Conservation (phyloP, 768 basidiomycete genomes). For the Inosperma sp. region DNA sequence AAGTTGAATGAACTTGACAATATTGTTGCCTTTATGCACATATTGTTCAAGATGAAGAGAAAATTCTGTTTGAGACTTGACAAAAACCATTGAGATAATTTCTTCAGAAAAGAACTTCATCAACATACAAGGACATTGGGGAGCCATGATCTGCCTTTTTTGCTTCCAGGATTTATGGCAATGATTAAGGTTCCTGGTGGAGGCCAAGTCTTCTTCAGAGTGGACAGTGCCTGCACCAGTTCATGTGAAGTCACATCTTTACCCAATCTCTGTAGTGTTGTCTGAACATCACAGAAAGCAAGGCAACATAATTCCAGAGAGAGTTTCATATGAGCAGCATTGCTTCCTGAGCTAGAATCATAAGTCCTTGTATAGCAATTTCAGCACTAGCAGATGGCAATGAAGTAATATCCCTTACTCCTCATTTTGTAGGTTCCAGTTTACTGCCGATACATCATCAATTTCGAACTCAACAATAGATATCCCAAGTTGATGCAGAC, state of each 20-base stretch:
- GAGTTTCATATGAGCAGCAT: slow-evolving; percentile 19
- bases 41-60: slow-evolving; percentile 32
- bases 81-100: neutral
- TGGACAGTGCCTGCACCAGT: slow-evolving; percentile 22
- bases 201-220: slow-evolving; percentile 40
- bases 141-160: slow-evolving; percentile 37
- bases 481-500: slow-evolving; percentile 29
- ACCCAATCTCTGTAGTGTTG: slow-evolving; percentile 17
- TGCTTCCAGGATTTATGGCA: slow-evolving; percentile 38
- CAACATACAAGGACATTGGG: slow-evolving; percentile 40
- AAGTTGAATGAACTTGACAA: slow-evolving; percentile 48
- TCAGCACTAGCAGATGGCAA: neutral
- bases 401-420: slow-evolving; percentile 12
- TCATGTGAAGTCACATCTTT: slow-evolving; percentile 20
- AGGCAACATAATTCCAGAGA: slow-evolving; percentile 35
- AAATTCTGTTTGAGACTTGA: neutral
- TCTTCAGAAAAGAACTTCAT: neutral
- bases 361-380: neutral
- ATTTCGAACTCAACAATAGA: slow-evolving; percentile 36
- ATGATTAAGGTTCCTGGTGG: slow-evolving; percentile 41
- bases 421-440: slow-evolving; percentile 26
- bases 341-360: neutral
- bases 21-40: slow-evolving; percentile 42
- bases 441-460: slow-evolving; percentile 30
- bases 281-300: slow-evolving; percentile 21